Base-by-base conservation (phyloP, 176 grass and related monocot species). In the Paspalum notatum region DNA sequence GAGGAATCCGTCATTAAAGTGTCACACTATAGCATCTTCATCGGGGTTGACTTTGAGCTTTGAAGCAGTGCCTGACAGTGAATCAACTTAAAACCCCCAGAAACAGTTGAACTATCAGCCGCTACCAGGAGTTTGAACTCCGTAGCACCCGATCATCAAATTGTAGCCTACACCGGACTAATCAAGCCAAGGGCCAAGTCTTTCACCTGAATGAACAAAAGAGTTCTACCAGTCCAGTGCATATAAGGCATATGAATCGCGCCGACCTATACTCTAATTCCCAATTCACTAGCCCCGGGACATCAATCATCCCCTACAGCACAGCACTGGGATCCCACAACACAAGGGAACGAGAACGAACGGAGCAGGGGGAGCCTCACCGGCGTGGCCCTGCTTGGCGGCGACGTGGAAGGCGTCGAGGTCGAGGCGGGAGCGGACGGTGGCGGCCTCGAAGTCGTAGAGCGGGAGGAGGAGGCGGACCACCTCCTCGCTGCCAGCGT, bases 401-500 rank as follows among this genome's bases (percentile, higher is more conserved):
- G 97, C 97, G 51, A 93, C 88, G 56, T 99, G 97, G 89, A 99
- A 99, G 80, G 97, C 89, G 71, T 95, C 52, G 25, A 99, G 88
- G 71, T 99, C 97, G 78, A 99, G 88, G 79, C 97, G 90, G 4
- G 97, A 99, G 59, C 90, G 88, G 82, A 88, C 49, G 17, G 72
- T 39, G 51, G 86, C 90, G 38, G 68, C 62, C 38, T 95, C 90
- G 79, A 90, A 56, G 66, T 90, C 87, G 83, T 95, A 99, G 58
- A 95, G 56, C 53, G 76, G 92, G 25, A 99, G 91, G 39, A 99
- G 89, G 62, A 89, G 70, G 56, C 90, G 75, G 38, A 95, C 75
- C 45, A 95, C 11, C 71, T 95, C 97, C 89, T 90, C 93, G 71
- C 82, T 66, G 41, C 92, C 90, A 48, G 72, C 85, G 85, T 95